Evolutionary conservation across 805 yeast genomes (phyloP).

Genomic region (Clavispora carvajalis): DNA sequence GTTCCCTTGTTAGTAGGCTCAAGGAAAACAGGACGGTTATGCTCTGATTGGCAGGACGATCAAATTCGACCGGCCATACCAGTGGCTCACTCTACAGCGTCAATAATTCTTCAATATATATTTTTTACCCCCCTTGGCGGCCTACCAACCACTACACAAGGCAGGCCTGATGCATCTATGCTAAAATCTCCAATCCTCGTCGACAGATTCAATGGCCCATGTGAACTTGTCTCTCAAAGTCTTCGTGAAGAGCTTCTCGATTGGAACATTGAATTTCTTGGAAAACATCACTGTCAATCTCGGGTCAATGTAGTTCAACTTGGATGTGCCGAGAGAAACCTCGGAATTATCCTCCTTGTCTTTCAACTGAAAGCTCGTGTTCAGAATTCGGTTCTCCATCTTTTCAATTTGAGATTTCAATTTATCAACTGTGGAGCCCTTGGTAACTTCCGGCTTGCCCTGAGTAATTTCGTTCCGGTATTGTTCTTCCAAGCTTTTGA

Average conservation of each 20-base stretch:
- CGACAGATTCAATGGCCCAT: conserved; percentile 94
- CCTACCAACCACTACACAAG: neutral
- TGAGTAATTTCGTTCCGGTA: conserved; percentile 55
- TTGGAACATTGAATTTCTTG: conserved; percentile 80
- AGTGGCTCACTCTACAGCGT: too few relatives aligned
- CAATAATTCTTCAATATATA: neutral
- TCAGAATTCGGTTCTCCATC: conserved; percentile 64
- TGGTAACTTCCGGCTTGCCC: conserved; percentile 53
- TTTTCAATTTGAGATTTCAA: conserved; percentile 65
- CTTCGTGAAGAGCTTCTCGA: conserved; percentile 87
- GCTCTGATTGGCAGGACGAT: too few relatives aligned
- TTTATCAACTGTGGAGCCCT: conserved; percentile 57
- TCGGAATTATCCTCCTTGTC: conserved; percentile 93
- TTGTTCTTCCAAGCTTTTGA: conserved; percentile 45
- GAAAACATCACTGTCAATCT: conserved; percentile 84
- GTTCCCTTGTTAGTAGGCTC: too few relatives aligned
- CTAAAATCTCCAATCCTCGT: conserved; percentile 79
- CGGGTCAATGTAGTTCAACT: conserved; percentile 93
- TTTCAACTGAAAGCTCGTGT: conserved; percentile 68
- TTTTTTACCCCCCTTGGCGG: neutral
- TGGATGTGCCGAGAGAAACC: conserved; percentile 89
- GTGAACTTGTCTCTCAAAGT: conserved; percentile 87
- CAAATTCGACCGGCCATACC: too few relatives aligned
- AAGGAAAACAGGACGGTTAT: too few relatives aligned
- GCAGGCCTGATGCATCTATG: neutral